Conservation (phyloP, 306 rosid species). For the Cucumis sativus region DNA sequence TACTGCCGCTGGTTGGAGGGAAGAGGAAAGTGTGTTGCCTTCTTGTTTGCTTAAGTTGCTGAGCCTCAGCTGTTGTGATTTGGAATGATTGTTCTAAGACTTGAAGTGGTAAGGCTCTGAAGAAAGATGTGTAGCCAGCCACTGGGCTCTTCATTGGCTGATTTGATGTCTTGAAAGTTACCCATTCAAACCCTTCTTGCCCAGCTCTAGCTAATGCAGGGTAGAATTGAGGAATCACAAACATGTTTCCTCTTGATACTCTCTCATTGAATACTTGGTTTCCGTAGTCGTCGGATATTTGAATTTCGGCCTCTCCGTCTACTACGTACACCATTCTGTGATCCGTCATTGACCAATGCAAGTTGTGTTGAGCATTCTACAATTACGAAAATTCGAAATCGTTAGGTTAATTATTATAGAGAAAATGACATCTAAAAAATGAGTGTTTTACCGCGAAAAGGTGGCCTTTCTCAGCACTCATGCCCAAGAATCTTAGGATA, state of each 20-base stretch:
- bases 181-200: slow-evolving; percentile 11
- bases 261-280: slow-evolving; percentile 5
- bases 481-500: slow-evolving; percentile 1
- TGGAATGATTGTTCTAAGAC: slow-evolving; percentile 8
- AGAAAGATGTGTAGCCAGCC: slow-evolving; percentile 14
- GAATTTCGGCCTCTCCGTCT: slow-evolving; percentile 14
- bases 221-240: slow-evolving; percentile 14
- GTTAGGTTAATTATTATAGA: neutral
- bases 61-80: slow-evolving; percentile 5
- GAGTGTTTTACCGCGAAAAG: slow-evolving; percentile 9
- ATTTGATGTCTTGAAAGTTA: slow-evolving; percentile 7
- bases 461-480: slow-evolving; percentile 20
- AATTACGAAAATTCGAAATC: neutral
- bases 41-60: slow-evolving; percentile 12
- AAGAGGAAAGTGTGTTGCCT: slow-evolving; percentile 9
- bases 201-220: neutral
- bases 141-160: slow-evolving; percentile 15
- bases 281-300: slow-evolving; percentile 9
- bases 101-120: slow-evolving; percentile 9
- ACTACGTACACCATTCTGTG: slow-evolving; percentile 17
- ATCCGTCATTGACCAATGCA: slow-evolving; percentile 17
- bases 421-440: too few relatives aligned
- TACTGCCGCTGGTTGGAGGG: neutral
- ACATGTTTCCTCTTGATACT: slow-evolving; percentile 8
- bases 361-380: slow-evolving; percentile 14